Base-by-base conservation (phyloP, 1,284 basidiomycete species). In the Tilletiopsis washingtonensis region DNA sequence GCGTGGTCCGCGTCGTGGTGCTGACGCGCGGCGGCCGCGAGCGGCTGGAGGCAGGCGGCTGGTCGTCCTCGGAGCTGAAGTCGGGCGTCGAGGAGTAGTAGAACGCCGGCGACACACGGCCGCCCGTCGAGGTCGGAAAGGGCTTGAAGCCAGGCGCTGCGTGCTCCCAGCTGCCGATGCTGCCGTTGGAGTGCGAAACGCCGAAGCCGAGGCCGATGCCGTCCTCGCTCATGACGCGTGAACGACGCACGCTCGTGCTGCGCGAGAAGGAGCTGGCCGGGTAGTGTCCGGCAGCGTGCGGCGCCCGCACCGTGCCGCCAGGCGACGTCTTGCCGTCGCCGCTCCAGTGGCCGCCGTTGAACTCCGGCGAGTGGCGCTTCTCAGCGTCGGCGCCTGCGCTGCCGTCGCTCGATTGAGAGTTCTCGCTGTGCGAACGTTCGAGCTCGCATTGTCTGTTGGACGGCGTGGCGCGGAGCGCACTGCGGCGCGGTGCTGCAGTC, bases 141-240 rank as follows among this genome's bases (percentile, higher is more conserved):
- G n/a, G n/a, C n/a, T n/a, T n/a, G n/a, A n/a, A n/a, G n/a, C n/a
- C n/a, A n/a, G n/a, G n/a, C n/a, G n/a, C n/a, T n/a, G n/a, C n/a
- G n/a, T n/a, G n/a, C n/a, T n/a, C n/a, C n/a, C n/a, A n/a, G n/a
- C 27, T 7, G 27, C 7, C 9, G 17, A 37, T 34, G 27, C 32
- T 19, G 29, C 29, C 2, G 12, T 15, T n/a, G 7, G 17, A 20
- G 17, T 24, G 43, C 43, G 27, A 19, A 29, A n/a, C 17, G 15
- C n/a, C 17, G 17, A 54, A 51, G 12, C 56, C 50, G 19, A 52
- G 37, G 2, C 52, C 52, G 1, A 46, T n/a, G 2, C 51, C 61
- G 27, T 63, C 62, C 36, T 64, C 59, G 32, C 61, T 65, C 53
- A 61, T 51, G 3, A 62, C 53, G 12, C 62, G 52, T 36, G 47